Conservation (phyloP, 2,329 filamentous ascomycete species). For the Parasarocladium wereldwijsianum region DNA sequence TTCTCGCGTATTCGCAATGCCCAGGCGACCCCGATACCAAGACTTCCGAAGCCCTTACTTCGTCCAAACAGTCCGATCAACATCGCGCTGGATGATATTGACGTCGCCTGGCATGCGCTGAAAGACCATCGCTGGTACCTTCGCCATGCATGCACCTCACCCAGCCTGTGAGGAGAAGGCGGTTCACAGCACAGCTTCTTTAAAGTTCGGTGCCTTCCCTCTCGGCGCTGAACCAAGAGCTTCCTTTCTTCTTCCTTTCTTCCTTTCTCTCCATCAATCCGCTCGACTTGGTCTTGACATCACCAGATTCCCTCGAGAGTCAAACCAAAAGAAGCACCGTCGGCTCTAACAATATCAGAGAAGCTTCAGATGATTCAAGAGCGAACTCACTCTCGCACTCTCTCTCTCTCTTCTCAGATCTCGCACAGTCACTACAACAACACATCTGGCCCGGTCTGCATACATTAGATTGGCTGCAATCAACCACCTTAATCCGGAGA, state of each 20-base stretch:
- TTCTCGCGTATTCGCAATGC: not conserved
- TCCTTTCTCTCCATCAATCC: constrained; percentile 1
- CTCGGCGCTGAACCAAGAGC: constrained; percentile 3
- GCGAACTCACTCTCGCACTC: constrained; percentile 1
- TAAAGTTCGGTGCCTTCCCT: constrained; percentile 4
- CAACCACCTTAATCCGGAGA: not conserved
- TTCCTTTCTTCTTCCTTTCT: constrained; percentile 4
- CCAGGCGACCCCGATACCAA: no score
- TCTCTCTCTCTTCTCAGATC: constrained; percentile 2
- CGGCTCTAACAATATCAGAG: constrained; percentile 1
- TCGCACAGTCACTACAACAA: not conserved
- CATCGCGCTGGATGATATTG: no score
- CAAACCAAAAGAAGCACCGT: constrained; percentile 4
- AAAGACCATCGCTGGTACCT: no score
- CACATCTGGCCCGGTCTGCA: not conserved
- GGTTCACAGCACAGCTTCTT: constrained; percentile 1
- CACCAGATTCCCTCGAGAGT: constrained; percentile 1
- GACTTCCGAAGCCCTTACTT: not conserved
- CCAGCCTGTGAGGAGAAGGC: not conserved
- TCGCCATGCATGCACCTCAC: not conserved
- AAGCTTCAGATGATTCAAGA: constrained; percentile 3
- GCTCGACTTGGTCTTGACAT: constrained; percentile 2
- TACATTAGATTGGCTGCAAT: not conserved
- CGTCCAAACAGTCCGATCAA: not conserved
- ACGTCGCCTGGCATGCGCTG: no score